These are phyloP conservation scores for Fusarium compactum DNA, from an alignment of 2,329 filamentous ascomycete species.

Conservation along the genomic window DNA sequence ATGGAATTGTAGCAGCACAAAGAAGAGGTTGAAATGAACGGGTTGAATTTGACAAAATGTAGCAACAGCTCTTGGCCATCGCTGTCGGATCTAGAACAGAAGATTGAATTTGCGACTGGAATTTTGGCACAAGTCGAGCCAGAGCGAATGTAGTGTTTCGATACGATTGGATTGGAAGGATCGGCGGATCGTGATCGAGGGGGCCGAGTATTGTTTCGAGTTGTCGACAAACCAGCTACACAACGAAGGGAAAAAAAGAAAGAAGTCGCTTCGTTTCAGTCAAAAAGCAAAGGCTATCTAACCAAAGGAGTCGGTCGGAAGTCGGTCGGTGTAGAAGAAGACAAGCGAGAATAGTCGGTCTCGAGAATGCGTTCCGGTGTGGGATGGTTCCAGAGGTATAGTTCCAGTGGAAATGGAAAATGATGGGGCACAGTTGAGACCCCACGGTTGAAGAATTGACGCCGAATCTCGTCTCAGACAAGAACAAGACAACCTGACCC, in stretches of 20 bases:
- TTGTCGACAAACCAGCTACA: conserved; percentile 22
- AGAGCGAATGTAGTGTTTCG: conserved; percentile 20
- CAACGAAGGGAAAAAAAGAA: conserved; percentile 9
- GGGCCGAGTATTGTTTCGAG: conserved; percentile 18
- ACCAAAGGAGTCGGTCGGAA: conserved; percentile 25
- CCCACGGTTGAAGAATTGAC: conserved; percentile 39
- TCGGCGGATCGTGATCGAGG: conserved; percentile 22
- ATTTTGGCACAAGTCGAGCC: conserved; percentile 17
- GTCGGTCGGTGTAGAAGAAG: conserved; percentile 21
- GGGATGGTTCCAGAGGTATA: conserved; percentile 23
- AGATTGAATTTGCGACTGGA: conserved; percentile 26
- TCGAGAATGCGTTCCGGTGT: conserved; percentile 25
- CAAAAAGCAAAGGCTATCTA: conserved; percentile 34
- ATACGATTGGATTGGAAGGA: conserved; percentile 4
- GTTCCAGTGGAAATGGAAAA: conserved; percentile 29
- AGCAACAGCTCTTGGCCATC: conserved; percentile 45
- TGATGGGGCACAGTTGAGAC: conserved; percentile 31
- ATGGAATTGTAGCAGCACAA: conserved; percentile 35
- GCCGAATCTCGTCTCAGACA: conserved; percentile 39
- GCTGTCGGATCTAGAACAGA: conserved; percentile 41
- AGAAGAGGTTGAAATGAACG: conserved; percentile 20
- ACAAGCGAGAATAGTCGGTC: conserved; percentile 33
- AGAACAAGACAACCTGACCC: conserved; percentile 37
- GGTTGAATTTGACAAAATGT: conserved; percentile 19
- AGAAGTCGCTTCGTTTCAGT: conserved; percentile 1